A percentile compares a stretch with the other conserved stretches of the same genome.
Conservation (phyloP, 2,329 filamentous ascomycete genomes). For the Pseudogymnoascus sp. region DNA sequence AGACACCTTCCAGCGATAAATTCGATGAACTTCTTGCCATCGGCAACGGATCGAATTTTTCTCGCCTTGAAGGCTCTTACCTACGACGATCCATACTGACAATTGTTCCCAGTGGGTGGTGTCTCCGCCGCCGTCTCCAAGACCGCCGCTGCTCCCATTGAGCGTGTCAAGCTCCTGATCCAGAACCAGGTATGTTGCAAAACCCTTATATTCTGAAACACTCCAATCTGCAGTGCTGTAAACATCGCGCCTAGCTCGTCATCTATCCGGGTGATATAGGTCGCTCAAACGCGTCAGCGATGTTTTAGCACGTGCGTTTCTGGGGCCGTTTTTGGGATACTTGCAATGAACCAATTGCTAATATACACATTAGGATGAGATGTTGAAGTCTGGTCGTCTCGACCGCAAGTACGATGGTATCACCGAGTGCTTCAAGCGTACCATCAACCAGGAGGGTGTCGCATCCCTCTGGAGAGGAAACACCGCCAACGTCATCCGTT, state of each 20-base stretch:
- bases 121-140: constrained; percentile 99
- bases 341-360: constrained; percentile 12
- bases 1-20: not conserved
- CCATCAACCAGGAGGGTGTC: constrained; percentile 82
- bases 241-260: not conserved
- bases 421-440: constrained; percentile 89
- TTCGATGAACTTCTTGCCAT: not conserved
- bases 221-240: not conserved
- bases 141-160: constrained; percentile 98
- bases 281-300: not conserved
- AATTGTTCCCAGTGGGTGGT: constrained; percentile 77
- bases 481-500: constrained; percentile 99
- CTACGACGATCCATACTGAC: constrained; percentile 18
- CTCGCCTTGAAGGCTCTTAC: not conserved
- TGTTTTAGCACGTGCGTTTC: not conserved
- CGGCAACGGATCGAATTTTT: constrained; percentile 4
- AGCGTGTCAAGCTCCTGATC: constrained; percentile 99
- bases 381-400: constrained; percentile 97
- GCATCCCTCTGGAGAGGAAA: constrained; percentile 98
- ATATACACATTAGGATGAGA: constrained; percentile 72
- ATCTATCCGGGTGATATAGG: not conserved
- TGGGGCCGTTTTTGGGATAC: not conserved
- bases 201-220: constrained; percentile 7
- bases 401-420: constrained; percentile 96
- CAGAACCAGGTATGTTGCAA: constrained; percentile 88